Percentiles rank a stretch among this genome's conserved stretches.
These are phyloP conservation scores for Aspergillus brasiliensis DNA, from an alignment of 2,329 filamentous ascomycete species.

Conservation along the genomic window DNA sequence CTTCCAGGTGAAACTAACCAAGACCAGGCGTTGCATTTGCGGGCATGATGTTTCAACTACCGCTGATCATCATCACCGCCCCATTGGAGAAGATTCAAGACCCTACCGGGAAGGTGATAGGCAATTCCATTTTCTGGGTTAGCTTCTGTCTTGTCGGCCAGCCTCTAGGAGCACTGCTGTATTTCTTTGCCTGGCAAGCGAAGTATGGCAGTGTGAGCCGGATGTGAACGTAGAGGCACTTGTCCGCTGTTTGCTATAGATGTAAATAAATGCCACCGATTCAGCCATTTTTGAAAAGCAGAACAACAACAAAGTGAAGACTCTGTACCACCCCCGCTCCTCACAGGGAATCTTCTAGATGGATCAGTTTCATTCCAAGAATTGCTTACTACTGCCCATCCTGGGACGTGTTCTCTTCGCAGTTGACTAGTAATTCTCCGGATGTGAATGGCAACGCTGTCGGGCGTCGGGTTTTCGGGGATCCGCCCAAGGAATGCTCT, in stretches of 20 bases:
- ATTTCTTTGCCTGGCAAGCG: slow-evolving; percentile 98
- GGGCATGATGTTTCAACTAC: slow-evolving; percentile 92
- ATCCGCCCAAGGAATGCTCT: neutral
- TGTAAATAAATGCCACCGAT: neutral
- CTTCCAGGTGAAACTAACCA: slow-evolving; percentile 19
- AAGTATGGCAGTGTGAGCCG: slow-evolving; percentile 84
- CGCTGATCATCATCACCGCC: slow-evolving; percentile 78
- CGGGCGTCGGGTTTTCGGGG: neutral
- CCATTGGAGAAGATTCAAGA: slow-evolving; percentile 77
- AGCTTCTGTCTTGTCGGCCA: slow-evolving; percentile 95
- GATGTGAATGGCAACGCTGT: neutral
- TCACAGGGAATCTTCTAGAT: neutral
- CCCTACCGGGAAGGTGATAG: slow-evolving; percentile 74
- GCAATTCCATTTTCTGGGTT: slow-evolving; percentile 95
- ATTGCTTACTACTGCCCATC: neutral
- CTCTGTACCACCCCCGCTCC: neutral
- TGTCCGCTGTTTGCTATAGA: neutral
- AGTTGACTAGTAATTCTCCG: neutral
- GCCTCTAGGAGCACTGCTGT: slow-evolving; percentile 85
- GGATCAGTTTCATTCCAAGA: neutral
- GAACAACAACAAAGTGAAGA: neutral
- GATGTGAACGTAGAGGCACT: slow-evolving; percentile 18
- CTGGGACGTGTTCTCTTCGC: neutral
- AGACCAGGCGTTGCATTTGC: slow-evolving; percentile 78
- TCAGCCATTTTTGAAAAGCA: neutral